These are phyloP conservation scores for Hypholoma sublateritium DNA, from an alignment of 768 basidiomycete species.

Conservation along the genomic window DNA sequence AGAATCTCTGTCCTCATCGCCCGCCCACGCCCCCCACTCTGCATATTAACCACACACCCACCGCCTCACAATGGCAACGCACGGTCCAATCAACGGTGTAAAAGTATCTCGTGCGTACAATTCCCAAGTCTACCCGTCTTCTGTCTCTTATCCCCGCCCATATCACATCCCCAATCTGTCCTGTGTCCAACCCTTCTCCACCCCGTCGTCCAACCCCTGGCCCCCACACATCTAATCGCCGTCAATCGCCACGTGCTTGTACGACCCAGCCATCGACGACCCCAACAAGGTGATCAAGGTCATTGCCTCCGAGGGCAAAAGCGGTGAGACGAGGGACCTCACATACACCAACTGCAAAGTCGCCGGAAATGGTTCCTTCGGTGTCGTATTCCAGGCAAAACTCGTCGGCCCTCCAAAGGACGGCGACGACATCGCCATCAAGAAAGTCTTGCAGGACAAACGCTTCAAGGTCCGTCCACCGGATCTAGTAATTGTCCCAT, in stretches of 20 bases:
- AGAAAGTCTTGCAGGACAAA: conserved; percentile 99
- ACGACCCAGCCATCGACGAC: conserved; percentile 78
- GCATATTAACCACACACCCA: not conserved
- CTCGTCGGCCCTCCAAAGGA: conserved; percentile 67
- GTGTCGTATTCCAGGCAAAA: conserved; percentile 96
- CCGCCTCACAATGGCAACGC: conserved; percentile 56
- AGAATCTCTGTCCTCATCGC: not conserved
- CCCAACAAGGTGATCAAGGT: conserved; percentile 96
- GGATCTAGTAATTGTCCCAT: conserved; percentile 14
- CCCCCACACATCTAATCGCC: conserved; percentile 30
- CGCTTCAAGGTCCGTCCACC: conserved; percentile 88
- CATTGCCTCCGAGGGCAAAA: conserved; percentile 92
- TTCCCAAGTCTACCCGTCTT: conserved; percentile 13
- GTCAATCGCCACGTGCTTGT: conserved; percentile 28
- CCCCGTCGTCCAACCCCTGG: conserved; percentile 8
- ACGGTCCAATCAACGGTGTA: conserved; percentile 85
- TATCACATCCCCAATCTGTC: not conserved
- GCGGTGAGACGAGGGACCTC: conserved; percentile 83
- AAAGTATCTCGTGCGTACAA: conserved; percentile 76
- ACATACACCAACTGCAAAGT: conserved; percentile 98
- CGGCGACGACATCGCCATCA: conserved; percentile 94
- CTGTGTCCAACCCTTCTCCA: conserved; percentile 1
- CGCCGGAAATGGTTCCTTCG: conserved; percentile 98
- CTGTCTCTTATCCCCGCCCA: conserved; percentile 27
- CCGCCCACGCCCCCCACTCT: conserved; percentile 11